Evolutionary conservation across 371 early-diverging fungal genomes (phyloP).

Genomic region (Rhizopus microsporus): DNA sequence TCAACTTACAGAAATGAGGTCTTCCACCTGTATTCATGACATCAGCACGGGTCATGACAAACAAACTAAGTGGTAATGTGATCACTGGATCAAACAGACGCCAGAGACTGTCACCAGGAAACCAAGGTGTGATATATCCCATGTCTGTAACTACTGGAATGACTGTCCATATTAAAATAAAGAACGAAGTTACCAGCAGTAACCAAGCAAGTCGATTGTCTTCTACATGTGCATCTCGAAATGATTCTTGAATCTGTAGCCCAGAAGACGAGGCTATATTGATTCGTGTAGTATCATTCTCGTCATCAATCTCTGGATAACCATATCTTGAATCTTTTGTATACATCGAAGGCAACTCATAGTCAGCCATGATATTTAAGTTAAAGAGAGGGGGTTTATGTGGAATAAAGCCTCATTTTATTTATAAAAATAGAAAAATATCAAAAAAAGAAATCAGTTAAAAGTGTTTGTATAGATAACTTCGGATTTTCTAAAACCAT

Average conservation of each 20-base stretch:
- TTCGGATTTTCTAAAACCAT: conserved; percentile 86
- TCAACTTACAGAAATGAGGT: conserved; percentile 30
- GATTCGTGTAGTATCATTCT: conserved; percentile 10
- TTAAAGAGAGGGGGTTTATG: background rate
- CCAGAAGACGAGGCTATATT: background rate
- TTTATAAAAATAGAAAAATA: conserved; percentile 2
- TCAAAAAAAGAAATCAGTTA: conserved; percentile 11
- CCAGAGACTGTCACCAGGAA: conserved; percentile 44
- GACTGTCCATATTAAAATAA: conserved; percentile 40
- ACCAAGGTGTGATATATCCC: conserved; percentile 38
- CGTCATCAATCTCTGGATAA: conserved; percentile 22
- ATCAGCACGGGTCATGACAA: conserved; percentile 41
- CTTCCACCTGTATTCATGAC: conserved; percentile 26
- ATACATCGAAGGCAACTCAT: conserved; percentile 39
- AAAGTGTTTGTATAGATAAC: conserved; percentile 87
- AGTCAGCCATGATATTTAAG: conserved; percentile 26
- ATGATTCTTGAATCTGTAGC: conserved; percentile 1
- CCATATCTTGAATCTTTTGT: conserved; percentile 9
- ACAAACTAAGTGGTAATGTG: conserved; percentile 45
- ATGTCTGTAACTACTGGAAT: conserved; percentile 40
- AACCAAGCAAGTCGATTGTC: conserved; percentile 39
- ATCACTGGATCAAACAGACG: conserved; percentile 49
- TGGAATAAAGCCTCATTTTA: background rate
- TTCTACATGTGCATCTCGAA: conserved; percentile 18
- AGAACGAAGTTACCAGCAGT: conserved; percentile 31